Evolutionary conservation across 176 grass and related monocot genomes (phyloP).

Genomic region (Musa acuminata): DNA sequence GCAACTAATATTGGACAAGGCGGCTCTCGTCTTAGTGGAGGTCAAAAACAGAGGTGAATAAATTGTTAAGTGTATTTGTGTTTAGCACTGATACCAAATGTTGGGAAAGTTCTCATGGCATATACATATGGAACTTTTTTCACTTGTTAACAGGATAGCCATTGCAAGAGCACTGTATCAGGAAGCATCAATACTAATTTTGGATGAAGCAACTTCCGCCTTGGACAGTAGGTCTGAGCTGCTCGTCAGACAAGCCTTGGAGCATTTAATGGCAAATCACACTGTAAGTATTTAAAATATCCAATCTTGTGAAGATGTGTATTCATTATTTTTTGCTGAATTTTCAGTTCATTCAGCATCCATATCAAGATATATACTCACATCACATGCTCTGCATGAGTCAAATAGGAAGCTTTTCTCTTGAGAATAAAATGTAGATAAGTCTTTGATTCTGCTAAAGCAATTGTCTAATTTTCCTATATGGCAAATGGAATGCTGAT

Average conservation of each 20-base stretch:
- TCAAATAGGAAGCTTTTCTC: no score
- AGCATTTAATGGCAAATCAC: slow-evolving; percentile 31
- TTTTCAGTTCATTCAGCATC: neutral
- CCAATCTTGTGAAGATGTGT: neutral
- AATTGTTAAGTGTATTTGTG: neutral
- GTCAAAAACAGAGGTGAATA: slow-evolving; percentile 63
- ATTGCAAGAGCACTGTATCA: slow-evolving; percentile 74
- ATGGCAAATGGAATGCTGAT: no score
- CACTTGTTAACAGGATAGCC: slow-evolving; percentile 30
- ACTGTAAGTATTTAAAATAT: slow-evolving; percentile 27
- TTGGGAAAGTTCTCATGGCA: neutral
- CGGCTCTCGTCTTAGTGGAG: slow-evolving; percentile 58
- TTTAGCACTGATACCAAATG: neutral
- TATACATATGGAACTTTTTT: neutral
- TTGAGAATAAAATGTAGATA: no score
- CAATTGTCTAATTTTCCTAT: no score
- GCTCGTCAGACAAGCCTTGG: slow-evolving; percentile 56
- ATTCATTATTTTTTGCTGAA: neutral
- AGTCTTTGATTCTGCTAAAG: no score
- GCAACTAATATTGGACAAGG: slow-evolving; percentile 51
- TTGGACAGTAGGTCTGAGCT: slow-evolving; percentile 61
- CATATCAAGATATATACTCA: neutral
- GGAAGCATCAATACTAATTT: slow-evolving; percentile 53
- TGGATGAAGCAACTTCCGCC: slow-evolving; percentile 82
- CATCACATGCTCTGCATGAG: neutral